Percentiles rank a stretch among this genome's conserved stretches.
phyloP scores from a whole-genome alignment of 345 rosid species.

The Erysimum cheiranthoides region DNA sequence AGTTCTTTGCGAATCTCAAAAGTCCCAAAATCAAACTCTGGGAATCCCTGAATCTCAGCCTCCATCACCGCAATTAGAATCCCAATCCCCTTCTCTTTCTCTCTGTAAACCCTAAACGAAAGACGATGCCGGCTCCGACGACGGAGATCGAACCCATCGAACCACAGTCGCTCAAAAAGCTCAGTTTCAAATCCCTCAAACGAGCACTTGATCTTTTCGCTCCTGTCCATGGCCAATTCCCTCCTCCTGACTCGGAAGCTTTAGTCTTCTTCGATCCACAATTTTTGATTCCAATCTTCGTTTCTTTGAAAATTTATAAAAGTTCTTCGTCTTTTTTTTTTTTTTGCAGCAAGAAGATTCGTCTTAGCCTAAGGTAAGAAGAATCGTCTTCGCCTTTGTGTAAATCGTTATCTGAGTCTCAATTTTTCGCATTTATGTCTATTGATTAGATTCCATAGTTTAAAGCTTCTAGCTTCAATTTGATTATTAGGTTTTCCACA shows the following conservation, averaged over 20 bases:
- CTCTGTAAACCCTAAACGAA: conserved; percentile 39
- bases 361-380: conserved; percentile 78
- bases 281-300: neutral
- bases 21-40: too few species aligned
- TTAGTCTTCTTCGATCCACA: conserved; percentile 40
- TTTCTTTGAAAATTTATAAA: neutral
- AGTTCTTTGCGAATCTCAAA: too few species aligned
- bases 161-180: conserved; percentile 88
- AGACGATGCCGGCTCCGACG: conserved; percentile 53
- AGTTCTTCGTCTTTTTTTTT: too few species aligned
- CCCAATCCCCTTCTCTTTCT: neutral
- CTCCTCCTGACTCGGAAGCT: conserved; percentile 88
- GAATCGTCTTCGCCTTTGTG: conserved; percentile 67
- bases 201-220: conserved; percentile 90
- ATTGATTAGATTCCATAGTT: neutral
- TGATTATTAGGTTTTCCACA: neutral
- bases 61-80: too few species aligned
- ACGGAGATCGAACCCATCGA: conserved; percentile 87
- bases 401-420: neutral
- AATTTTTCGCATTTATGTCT: neutral
- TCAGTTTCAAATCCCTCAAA: conserved; percentile 82
- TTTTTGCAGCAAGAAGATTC: too few species aligned
- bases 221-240: conserved; percentile 69
- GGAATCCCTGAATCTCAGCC: too few species aligned
- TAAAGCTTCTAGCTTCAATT: conserved; percentile 28